These are phyloP conservation scores for Prosopis cineraria DNA, from an alignment of 306 rosid genomes.

Conservation along the genomic window DNA sequence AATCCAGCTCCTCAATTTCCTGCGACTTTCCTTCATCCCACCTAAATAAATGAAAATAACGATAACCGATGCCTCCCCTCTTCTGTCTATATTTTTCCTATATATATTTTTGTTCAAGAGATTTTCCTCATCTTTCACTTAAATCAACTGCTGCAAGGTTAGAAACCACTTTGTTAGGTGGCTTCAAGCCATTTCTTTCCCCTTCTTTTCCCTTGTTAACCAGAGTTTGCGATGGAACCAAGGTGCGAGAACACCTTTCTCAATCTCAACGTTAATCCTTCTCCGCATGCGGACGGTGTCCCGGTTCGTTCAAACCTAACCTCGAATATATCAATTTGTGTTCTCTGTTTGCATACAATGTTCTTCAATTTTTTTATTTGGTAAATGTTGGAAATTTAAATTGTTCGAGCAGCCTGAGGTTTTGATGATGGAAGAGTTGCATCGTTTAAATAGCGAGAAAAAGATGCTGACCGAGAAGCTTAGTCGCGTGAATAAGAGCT, in stretches of 20 bases:
- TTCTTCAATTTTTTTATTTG: neutral
- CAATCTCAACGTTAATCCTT: slow-evolving; percentile 55
- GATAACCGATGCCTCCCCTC: neutral
- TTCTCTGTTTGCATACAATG: neutral
- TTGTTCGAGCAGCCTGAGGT: slow-evolving; percentile 13
- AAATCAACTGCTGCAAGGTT: neutral
- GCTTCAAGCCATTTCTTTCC: neutral
- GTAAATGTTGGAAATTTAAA: neutral
- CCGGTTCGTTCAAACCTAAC: slow-evolving; percentile 33
- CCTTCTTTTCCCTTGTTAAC: neutral
- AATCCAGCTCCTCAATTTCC: slow-evolving; percentile 36
- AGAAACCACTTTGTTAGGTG: neutral
- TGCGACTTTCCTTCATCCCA: slow-evolving; percentile 36
- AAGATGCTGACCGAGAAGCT: slow-evolving; percentile 57
- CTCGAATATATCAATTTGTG: neutral
- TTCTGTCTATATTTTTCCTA: neutral
- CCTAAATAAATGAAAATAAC: neutral
- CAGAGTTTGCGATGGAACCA: slow-evolving; percentile 38
- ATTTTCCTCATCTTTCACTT: slow-evolving; percentile 10
- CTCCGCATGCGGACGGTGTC: slow-evolving; percentile 7
- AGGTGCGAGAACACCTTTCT: slow-evolving; percentile 49
- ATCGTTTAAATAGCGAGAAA: slow-evolving; percentile 61
- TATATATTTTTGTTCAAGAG: slow-evolving; percentile 23
- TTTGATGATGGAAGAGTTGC: slow-evolving; percentile 57
- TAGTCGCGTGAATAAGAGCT: slow-evolving; percentile 46